phyloP scores from a whole-genome alignment of 306 rosid genomes.

The Gastrolobium bilobum region DNA sequence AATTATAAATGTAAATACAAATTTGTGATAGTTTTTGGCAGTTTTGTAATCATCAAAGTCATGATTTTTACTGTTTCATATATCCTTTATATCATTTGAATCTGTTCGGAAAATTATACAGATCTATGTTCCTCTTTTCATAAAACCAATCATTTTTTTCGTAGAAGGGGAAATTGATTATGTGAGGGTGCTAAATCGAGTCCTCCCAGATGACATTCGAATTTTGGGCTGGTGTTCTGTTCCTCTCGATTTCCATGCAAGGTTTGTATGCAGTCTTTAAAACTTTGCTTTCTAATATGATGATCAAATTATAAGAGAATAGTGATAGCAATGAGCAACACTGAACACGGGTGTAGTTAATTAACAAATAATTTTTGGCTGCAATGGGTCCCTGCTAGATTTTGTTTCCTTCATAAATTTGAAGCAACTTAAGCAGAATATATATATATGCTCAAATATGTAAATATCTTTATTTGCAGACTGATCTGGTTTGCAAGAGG shows the following conservation, averaged over 20 bases:
- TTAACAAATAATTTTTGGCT: conserved; percentile 32
- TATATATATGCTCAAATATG: conserved; percentile 11
- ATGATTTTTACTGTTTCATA: conserved; percentile 21
- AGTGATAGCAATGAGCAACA: conserved; percentile 38
- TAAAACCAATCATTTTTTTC: conserved; percentile 28
- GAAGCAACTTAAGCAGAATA: conserved; percentile 14
- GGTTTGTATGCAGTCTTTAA: conserved; percentile 64
- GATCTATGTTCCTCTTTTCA: conserved; percentile 29
- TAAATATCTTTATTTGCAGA: not conserved
- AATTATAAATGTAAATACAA: conserved; percentile 29
- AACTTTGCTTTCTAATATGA: conserved; percentile 42
- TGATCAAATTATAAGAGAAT: conserved; percentile 34
- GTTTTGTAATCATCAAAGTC: conserved; percentile 18
- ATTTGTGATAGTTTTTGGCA: conserved; percentile 12
- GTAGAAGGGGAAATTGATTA: conserved; percentile 89
- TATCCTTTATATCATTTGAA: conserved; percentile 1
- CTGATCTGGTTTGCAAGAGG: conserved; percentile 21
- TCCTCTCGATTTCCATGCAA: conserved; percentile 88
- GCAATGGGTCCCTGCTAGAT: not conserved
- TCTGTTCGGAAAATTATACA: conserved; percentile 5
- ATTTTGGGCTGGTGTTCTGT: conserved; percentile 89
- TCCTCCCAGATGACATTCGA: conserved; percentile 85
- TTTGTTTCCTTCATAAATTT: conserved; percentile 5
- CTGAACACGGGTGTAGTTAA: conserved; percentile 22
- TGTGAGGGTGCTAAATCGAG: conserved; percentile 90